These are phyloP conservation scores for Sanghuangporus sanghuang DNA, from an alignment of 1,284 basidiomycete species.

Conservation along the genomic window DNA sequence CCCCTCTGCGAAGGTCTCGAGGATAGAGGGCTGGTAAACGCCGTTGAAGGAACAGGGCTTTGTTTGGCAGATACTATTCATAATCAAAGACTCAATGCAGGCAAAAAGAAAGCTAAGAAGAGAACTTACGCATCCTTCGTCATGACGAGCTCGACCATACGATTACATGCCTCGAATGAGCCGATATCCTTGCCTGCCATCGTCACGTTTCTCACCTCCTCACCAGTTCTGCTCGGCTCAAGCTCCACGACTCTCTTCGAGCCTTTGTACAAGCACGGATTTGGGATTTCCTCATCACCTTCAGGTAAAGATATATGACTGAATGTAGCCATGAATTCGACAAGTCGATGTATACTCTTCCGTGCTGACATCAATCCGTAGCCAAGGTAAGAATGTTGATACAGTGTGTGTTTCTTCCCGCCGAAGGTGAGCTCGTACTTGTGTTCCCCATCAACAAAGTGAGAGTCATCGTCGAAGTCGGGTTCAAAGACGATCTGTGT, in stretches of 20 bases:
- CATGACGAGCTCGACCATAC: conserved; percentile 87
- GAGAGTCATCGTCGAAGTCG: conserved; percentile 44
- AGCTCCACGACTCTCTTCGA: conserved; percentile 66
- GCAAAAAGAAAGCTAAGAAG: conserved; percentile 6
- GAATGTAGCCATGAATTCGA: conserved; percentile 78
- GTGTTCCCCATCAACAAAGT: conserved; percentile 85
- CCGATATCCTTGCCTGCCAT: conserved; percentile 82
- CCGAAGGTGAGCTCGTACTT: conserved; percentile 85
- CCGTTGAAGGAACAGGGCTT: conserved; percentile 97
- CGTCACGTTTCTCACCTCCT: conserved; percentile 54
- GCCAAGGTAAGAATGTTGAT: conserved; percentile 95
- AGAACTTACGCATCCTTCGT: conserved; percentile 87
- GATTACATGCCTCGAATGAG: conserved; percentile 81
- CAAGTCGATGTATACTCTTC: conserved; percentile 80
- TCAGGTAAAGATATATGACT: conserved; percentile 15
- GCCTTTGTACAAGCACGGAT: conserved; percentile 79
- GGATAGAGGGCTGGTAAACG: conserved; percentile 94
- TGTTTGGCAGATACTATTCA: conserved; percentile 70
- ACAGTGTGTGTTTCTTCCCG: conserved; percentile 67
- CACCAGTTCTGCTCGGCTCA: conserved; percentile 47
- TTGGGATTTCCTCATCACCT: conserved; percentile 36
- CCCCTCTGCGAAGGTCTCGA: conserved; percentile 81
- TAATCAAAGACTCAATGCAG: conserved; percentile 2
- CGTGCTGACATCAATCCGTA: conserved; percentile 94
- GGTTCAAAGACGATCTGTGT: conserved; percentile 99